Percentiles rank a stretch among this genome's conserved stretches.
Evolutionary conservation across 2,329 filamentous ascomycete species (phyloP).

Genomic region (Graphiopsis chlorocephala): DNA sequence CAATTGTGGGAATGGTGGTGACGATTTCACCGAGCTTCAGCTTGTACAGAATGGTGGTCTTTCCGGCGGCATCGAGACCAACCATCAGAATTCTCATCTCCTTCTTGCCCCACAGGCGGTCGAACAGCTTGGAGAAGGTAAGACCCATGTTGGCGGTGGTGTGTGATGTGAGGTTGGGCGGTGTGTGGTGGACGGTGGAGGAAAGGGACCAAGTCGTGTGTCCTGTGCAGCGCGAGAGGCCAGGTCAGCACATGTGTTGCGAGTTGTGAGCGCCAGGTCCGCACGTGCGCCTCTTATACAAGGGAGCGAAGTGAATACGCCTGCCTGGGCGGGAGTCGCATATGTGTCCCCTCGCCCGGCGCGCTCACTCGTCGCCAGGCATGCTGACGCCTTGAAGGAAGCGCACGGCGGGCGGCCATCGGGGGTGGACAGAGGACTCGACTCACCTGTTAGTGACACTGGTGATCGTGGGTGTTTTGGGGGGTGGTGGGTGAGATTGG

Average conservation of each 20-base stretch:
- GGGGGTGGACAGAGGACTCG: neutral
- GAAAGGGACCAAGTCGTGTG: constrained; percentile 13
- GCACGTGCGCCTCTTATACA: constrained; percentile 10
- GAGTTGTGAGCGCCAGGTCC: neutral
- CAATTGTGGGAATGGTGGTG: constrained; percentile 96
- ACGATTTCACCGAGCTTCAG: constrained; percentile 97
- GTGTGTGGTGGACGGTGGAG: constrained; percentile 6
- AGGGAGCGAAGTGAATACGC: constrained; percentile 9
- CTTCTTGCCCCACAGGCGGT: constrained; percentile 98
- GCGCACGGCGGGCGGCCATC: neutral
- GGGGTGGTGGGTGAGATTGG: constrained; percentile 1
- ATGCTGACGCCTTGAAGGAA: neutral
- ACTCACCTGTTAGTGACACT: constrained; percentile 9
- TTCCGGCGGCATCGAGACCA: constrained; percentile 94
- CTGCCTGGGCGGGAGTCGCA: constrained; percentile 17
- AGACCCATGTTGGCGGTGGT: constrained; percentile 77
- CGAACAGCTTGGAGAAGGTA: constrained; percentile 92
- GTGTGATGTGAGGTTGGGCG: constrained; percentile 18
- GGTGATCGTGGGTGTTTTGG: constrained; percentile 3
- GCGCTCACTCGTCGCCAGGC: constrained; percentile 8
- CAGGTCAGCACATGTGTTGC: constrained; percentile 6
- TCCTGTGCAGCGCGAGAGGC: constrained; percentile 5
- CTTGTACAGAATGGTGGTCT: constrained; percentile 99
- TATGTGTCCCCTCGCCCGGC: constrained; percentile 15
- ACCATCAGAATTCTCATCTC: constrained; percentile 99